A percentile compares a stretch with the other conserved stretches of the same genome.
Conservation (phyloP, 139 green algal species). For the Tetradesmus lagerheimii region DNA sequence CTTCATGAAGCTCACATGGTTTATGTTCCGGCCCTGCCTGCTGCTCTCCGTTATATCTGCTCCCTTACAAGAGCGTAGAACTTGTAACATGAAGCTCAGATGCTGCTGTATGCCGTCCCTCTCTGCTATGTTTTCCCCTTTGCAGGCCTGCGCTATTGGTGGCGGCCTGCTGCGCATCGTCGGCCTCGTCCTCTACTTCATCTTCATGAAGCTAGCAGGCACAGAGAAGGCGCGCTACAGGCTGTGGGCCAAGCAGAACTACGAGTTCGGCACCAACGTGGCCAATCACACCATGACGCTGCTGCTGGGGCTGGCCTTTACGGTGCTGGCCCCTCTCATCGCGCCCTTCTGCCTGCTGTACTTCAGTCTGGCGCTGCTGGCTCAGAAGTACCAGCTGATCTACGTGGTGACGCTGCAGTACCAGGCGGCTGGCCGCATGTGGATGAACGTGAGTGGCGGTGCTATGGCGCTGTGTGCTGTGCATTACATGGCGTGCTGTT, state of each 20-base stretch:
- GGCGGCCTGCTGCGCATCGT: slow-evolving; percentile 30
- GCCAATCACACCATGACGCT: slow-evolving; percentile 74
- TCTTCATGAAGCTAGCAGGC: slow-evolving; percentile 43
- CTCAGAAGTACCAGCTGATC: slow-evolving; percentile 58
- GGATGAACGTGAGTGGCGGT: slow-evolving; percentile 30
- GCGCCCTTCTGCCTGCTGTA: slow-evolving; percentile 74
- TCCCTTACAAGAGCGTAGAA: too few species aligned
- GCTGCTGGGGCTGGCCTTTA: slow-evolving; percentile 77
- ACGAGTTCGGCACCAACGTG: slow-evolving; percentile 62
- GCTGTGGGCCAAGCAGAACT: slow-evolving; percentile 69
- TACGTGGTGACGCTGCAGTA: slow-evolving; percentile 58
- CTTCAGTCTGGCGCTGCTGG: slow-evolving; percentile 69
- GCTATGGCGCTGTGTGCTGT: background rate
- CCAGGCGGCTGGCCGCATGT: slow-evolving; percentile 54
- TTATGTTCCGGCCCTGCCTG: too few species aligned
- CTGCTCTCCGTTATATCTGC: background rate
- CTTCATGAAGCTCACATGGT: slow-evolving; percentile 33
- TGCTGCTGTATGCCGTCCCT: too few species aligned
- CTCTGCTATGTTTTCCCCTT: background rate
- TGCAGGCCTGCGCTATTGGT: slow-evolving; percentile 14
- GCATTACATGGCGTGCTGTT: too few species aligned
- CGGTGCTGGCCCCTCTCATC: slow-evolving; percentile 82
- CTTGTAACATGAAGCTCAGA: too few species aligned
- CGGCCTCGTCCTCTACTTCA: slow-evolving; percentile 49
- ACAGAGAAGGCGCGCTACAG: slow-evolving; percentile 45